Conservation (phyloP, 129 eudicot species). For the Flaveria linearis region DNA sequence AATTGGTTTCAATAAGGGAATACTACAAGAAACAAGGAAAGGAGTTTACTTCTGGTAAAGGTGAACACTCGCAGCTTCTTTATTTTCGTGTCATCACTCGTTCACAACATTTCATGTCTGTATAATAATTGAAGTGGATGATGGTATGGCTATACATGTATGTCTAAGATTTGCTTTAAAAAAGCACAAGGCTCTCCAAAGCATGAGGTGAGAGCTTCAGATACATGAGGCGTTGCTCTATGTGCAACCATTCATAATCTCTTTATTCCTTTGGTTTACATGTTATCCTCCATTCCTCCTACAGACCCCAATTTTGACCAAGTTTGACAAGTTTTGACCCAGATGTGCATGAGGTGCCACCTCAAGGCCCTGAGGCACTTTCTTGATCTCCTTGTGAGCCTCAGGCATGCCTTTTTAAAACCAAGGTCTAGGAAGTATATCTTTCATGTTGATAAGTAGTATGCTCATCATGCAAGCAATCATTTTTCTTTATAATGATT, state of each 20-base stretch:
- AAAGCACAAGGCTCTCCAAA: too few species aligned
- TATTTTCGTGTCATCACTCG: slow-evolving; percentile 14
- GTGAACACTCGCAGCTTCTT: slow-evolving; percentile 41
- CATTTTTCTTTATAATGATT: slow-evolving; percentile 12
- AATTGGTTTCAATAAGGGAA: slow-evolving; percentile 56
- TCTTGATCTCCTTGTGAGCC: too few species aligned
- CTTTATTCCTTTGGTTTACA: too few species aligned
- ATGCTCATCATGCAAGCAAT: background rate
- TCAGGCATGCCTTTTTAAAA: too few species aligned
- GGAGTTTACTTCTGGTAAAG: slow-evolving; percentile 39
- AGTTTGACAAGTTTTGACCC: too few species aligned
- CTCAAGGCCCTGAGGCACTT: too few species aligned
- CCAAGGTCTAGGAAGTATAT: background rate
- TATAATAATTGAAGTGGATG: background rate
- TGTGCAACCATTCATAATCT: too few species aligned
- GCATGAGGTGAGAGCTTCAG: too few species aligned
- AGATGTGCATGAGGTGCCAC: too few species aligned
- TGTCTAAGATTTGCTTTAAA: background rate
- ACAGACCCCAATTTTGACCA: too few species aligned
- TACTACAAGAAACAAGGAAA: slow-evolving; percentile 54
- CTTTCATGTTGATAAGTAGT: background rate
- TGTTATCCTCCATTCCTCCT: too few species aligned
- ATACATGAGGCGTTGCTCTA: too few species aligned
- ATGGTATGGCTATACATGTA: background rate
- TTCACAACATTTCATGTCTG: background rate